Conservation (phyloP, 148 eudicot genomes). For the Diospyros kaki region DNA sequence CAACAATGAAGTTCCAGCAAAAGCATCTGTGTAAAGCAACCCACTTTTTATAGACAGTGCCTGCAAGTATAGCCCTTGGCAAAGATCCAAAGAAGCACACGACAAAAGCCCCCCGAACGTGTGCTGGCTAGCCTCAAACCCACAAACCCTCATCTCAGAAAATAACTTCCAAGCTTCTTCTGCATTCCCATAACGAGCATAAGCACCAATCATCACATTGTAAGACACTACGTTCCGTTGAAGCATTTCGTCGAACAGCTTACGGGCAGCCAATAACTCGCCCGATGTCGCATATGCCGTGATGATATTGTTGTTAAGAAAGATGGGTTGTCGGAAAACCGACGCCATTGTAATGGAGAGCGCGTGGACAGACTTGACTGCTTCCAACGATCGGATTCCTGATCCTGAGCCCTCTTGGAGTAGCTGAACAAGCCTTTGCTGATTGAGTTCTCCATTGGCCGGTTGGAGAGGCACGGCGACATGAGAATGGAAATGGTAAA, state of each 20-base stretch:
- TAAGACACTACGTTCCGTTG: constrained; percentile 51
- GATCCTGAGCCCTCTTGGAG: constrained; percentile 31
- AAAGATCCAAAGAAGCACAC: constrained; percentile 38
- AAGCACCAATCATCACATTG: constrained; percentile 52
- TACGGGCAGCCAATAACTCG: constrained; percentile 33
- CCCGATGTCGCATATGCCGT: constrained; percentile 28
- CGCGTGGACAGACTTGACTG: constrained; percentile 50
- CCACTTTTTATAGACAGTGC: constrained; percentile 61
- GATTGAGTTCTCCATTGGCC: constrained; percentile 22
- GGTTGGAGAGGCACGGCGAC: constrained; percentile 2
- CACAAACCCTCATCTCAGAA: constrained; percentile 49
- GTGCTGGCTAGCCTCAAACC: constrained; percentile 44
- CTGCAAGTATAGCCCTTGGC: constrained; percentile 44
- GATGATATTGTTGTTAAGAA: constrained; percentile 48
- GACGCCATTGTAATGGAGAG: constrained; percentile 42
- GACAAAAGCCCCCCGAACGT: constrained; percentile 55
- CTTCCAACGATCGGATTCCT: constrained; percentile 31
- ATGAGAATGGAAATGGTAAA: not conserved
- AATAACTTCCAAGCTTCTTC: constrained; percentile 50
- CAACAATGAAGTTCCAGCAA: constrained; percentile 66
- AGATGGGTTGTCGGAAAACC: constrained; percentile 41
- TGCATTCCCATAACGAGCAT: constrained; percentile 30
- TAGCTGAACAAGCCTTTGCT: constrained; percentile 21
- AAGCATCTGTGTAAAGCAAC: constrained; percentile 42
- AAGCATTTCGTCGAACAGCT: constrained; percentile 68